Base-by-base conservation (phyloP, 2,329 filamentous ascomycete species). In the Bimuria novae-zelandiae region DNA sequence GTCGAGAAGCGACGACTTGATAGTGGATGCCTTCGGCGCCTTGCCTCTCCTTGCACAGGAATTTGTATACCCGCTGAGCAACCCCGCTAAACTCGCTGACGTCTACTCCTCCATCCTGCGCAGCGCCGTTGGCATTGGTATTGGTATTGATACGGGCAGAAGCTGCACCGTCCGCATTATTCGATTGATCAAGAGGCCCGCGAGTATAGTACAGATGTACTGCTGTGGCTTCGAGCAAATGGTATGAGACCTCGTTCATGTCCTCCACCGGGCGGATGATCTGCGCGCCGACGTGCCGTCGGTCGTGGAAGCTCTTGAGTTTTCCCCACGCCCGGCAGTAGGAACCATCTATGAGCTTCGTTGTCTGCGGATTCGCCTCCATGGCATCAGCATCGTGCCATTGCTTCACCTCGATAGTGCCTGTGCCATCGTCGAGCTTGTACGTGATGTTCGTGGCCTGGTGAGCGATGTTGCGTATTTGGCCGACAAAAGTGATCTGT, bases 351-450 rank as follows among this genome's bases (percentile, higher is more conserved):
- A 85, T 82, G 62, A 90, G 84, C 57, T 83, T 82, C 17, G 79
- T 72, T 59, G 80, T 80, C 49, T 49, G 51, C 35, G 79, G 77
- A 40, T 78, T 76, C 16, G 73, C 75, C 37, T 81, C 75, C 67
- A 75, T 61, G 55, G 75, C 69, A 67, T 85, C 84, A 61, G 82
- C 76, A 75, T 93, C 88, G 52, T 89, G 81, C 89, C 89, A 96
- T 73, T 89, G 87, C 79, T 94, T 95, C 62, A 91, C 92, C 75
- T 99, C 95, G 65, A 97, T 88, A 56, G 87, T 82, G 55, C 91
- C 92, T 1, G 95, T 99, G 72, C 94, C 94, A 75, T 99, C 94
- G 76, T 99, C 94, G 65, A 99, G 80, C 68, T 88, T 89, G 82
- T 95, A 96, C 40, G 90, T 96, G 62, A 92, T 86, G 77, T 96